A percentile compares a stretch with the other conserved stretches of the same genome.
These are phyloP conservation scores for Dactylonectria macrodidyma DNA, from an alignment of 2,329 filamentous ascomycete species.

Conservation along the genomic window DNA sequence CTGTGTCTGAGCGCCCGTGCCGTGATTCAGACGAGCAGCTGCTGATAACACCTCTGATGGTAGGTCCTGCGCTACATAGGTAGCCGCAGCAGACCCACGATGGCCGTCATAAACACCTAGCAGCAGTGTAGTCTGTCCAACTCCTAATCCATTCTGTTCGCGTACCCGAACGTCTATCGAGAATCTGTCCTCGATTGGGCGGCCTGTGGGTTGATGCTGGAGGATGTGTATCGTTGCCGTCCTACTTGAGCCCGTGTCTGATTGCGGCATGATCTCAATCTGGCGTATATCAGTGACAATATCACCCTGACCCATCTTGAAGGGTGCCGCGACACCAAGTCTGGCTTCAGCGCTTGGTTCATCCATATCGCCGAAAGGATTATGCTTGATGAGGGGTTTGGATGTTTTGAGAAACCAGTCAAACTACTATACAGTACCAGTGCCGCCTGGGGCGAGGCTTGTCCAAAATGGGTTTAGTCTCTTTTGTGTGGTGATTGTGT, in stretches of 20 bases:
- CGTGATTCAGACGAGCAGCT: not conserved
- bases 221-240: conserved; percentile 10
- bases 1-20: not conserved
- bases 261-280: not conserved
- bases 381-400: not conserved
- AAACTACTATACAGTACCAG: not conserved
- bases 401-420: not conserved
- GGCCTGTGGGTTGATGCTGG: conserved; percentile 16
- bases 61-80: conserved; percentile 7
- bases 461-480: not conserved
- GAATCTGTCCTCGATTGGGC: conserved; percentile 22
- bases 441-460: not conserved
- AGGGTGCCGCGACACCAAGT: no score
- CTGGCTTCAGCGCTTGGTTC: not conserved
- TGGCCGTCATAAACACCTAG: conserved; percentile 23
- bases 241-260: not conserved
- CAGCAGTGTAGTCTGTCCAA: not conserved
- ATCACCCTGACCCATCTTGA: conserved; percentile 5
- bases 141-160: not conserved
- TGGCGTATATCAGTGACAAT: conserved; percentile 7
- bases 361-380: not conserved
- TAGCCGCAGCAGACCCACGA: conserved; percentile 16
- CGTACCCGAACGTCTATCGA: conserved; percentile 8
- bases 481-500: not conserved
- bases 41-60: conserved; percentile 11